Percentiles rank a stretch among this genome's conserved stretches.
Evolutionary conservation across 2,329 filamentous ascomycete species (phyloP).

Genomic region (Pseudogymnoascus sp.): DNA sequence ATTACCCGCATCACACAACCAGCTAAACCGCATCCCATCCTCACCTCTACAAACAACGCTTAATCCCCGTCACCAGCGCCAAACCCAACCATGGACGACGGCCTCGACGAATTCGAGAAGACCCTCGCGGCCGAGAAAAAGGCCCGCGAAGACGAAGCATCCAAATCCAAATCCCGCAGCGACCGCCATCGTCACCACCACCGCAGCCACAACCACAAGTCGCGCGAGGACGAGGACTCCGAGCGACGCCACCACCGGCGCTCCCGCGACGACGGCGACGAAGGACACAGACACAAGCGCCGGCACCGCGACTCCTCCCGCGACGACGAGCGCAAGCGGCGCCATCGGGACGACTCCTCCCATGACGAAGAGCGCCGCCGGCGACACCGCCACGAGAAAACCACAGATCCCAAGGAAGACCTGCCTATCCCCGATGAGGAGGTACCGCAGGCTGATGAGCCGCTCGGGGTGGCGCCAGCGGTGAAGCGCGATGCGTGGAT

Average conservation of each 20-base stretch:
- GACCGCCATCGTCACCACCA: conserved; percentile 29
- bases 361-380: conserved; percentile 16
- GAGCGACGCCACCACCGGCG: conserved; percentile 38
- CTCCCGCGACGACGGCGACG: conserved; percentile 31
- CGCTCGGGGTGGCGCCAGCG: conserved; percentile 16
- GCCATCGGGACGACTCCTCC: conserved; percentile 15
- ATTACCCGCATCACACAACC: neutral
- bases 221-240: conserved; percentile 45
- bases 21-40: neutral
- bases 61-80: neutral
- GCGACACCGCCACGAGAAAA: conserved; percentile 30
- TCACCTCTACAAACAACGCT: neutral
- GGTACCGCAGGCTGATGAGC: conserved; percentile 26
- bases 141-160: conserved; percentile 40
- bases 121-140: conserved; percentile 58
- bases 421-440: conserved; percentile 44
- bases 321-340: conserved; percentile 27
- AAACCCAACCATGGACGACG: conserved; percentile 26
- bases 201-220: conserved; percentile 25
- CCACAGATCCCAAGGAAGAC: conserved; percentile 41
- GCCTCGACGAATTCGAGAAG: conserved; percentile 69
- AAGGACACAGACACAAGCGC: conserved; percentile 35
- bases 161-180: conserved; percentile 36
- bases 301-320: conserved; percentile 27
- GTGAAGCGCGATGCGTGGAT: conserved; percentile 85